These are phyloP conservation scores for Martiniozyma abietophila DNA, from an alignment of 805 yeast genomes.

Conservation along the genomic window DNA sequence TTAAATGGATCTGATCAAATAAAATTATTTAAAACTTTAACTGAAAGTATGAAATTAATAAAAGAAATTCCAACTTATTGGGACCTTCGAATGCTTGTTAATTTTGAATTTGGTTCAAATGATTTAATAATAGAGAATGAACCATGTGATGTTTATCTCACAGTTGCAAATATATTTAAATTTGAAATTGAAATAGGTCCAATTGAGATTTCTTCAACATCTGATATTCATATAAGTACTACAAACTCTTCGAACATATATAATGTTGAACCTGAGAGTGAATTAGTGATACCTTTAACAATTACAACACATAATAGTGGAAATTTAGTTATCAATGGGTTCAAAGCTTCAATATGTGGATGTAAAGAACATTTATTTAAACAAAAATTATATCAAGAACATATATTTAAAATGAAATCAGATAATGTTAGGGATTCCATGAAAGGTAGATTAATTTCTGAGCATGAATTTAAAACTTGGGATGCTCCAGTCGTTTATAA, in stretches of 20 bases:
- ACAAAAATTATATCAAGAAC: not conserved
- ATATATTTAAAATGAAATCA: slow-evolving; percentile 6
- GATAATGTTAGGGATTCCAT: slow-evolving; percentile 6
- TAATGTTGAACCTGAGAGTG: slow-evolving; percentile 32
- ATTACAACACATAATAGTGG: slow-evolving; percentile 46
- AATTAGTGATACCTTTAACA: slow-evolving; percentile 32
- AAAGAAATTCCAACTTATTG: slow-evolving; percentile 39
- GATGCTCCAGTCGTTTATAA: slow-evolving; percentile 23
- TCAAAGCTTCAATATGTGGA: slow-evolving; percentile 40
- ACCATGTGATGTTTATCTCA: slow-evolving; percentile 43
- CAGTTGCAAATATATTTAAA: slow-evolving; percentile 70
- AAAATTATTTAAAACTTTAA: slow-evolving; percentile 28
- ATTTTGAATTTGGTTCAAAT: slow-evolving; percentile 14
- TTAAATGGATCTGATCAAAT: slow-evolving; percentile 52
- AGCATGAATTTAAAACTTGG: slow-evolving; percentile 21
- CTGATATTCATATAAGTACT: too few relatives aligned
- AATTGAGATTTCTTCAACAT: slow-evolving; percentile 29
- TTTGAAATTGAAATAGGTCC: slow-evolving; percentile 58
- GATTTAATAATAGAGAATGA: slow-evolving; percentile 49
- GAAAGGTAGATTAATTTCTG: not conserved
- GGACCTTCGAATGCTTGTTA: slow-evolving; percentile 51
- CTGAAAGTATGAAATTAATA: slow-evolving; percentile 14
- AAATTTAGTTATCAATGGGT: slow-evolving; percentile 37
- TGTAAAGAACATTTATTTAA: slow-evolving; percentile 39
- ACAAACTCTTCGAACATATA: too few relatives aligned